Conservation (phyloP, 164 flowering plant species). For the Pachysandra terminalis region DNA sequence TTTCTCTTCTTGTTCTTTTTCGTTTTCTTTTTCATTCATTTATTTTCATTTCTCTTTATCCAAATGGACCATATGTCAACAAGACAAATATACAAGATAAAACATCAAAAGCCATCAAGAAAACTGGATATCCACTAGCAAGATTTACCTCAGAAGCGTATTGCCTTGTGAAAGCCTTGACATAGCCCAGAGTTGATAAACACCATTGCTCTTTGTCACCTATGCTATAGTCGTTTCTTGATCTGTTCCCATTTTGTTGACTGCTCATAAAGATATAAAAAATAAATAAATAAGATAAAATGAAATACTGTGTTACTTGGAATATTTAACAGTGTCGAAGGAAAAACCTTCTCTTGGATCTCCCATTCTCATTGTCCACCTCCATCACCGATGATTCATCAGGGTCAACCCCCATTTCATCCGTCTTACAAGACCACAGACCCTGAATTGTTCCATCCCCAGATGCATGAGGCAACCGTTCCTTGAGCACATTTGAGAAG, state of each 20-base stretch:
- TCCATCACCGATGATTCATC: constrained; percentile 76
- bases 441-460: constrained; percentile 37
- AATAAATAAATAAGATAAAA: not conserved
- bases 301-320: not conserved
- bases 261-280: constrained; percentile 26
- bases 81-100: too few relatives aligned
- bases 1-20: too few relatives aligned
- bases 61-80: too few relatives aligned
- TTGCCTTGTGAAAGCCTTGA: constrained; percentile 85
- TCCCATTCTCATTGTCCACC: constrained; percentile 60
- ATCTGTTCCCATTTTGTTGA: constrained; percentile 43
- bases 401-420: constrained; percentile 57
- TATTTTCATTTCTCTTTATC: too few relatives aligned
- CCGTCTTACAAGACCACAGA: constrained; percentile 37
- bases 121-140: not conserved
- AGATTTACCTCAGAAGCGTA: constrained; percentile 84
- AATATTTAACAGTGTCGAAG: not conserved
- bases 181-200: constrained; percentile 75
- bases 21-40: too few relatives aligned
- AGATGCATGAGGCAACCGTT: constrained; percentile 62
- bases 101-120: not conserved
- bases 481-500: constrained; percentile 64
- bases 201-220: constrained; percentile 93
- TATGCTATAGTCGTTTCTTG: constrained; percentile 33
- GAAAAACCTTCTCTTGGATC: constrained; percentile 46